Evolutionary conservation across 2,329 filamentous ascomycete species (phyloP).

Genomic region (Fonsecaea pedrosoi): DNA sequence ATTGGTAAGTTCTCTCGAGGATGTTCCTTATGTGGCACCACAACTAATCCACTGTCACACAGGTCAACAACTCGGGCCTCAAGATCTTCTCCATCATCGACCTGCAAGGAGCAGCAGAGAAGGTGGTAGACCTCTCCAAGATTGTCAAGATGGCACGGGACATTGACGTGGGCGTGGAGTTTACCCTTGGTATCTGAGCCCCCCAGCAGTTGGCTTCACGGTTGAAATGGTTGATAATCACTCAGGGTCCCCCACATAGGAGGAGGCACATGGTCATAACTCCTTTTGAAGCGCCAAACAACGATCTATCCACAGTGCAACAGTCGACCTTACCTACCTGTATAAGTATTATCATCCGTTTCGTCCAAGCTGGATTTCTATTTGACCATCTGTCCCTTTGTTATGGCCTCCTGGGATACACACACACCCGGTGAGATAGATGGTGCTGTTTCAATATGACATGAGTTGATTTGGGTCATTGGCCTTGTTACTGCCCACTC

Average conservation of each 20-base stretch:
- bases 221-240: slow-evolving; percentile 33
- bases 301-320: slow-evolving; percentile 6
- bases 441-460: neutral
- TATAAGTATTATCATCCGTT: slow-evolving; percentile 3
- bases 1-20: slow-evolving; percentile 59
- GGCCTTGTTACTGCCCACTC: neutral
- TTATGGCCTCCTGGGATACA: neutral
- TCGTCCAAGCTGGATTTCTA: neutral
- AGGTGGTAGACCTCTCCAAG: slow-evolving; percentile 98
- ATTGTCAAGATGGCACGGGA: slow-evolving; percentile 98
- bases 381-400: neutral
- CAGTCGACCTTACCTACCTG: slow-evolving; percentile 6
- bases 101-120: slow-evolving; percentile 95
- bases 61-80: slow-evolving; percentile 94
- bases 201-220: slow-evolving; percentile 25
- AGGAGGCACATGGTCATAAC: neutral
- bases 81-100: slow-evolving; percentile 99
- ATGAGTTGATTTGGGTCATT: neutral
- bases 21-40: slow-evolving; percentile 1
- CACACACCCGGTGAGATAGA: neutral
- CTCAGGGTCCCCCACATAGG: slow-evolving; percentile 23
- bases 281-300: slow-evolving; percentile 14
- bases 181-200: slow-evolving; percentile 82
- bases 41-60: slow-evolving; percentile 6
- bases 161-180: slow-evolving; percentile 96